Evolutionary conservation across 768 basidiomycete genomes (phyloP).

Genomic region (Lactarius hengduanensis): DNA sequence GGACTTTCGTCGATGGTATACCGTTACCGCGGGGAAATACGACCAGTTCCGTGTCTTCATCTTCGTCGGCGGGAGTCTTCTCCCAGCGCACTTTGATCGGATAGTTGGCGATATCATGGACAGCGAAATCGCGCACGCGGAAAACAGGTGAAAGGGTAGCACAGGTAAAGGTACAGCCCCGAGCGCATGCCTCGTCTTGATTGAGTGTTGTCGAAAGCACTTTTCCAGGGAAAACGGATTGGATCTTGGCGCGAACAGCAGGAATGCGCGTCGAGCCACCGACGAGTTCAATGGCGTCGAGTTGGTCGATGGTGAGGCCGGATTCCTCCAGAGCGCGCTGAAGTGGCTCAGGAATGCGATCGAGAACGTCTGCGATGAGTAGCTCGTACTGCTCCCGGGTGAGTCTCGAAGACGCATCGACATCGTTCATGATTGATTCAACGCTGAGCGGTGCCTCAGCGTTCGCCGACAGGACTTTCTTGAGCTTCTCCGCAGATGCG

Average conservation of each 20-base stretch:
- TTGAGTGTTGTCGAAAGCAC: conserved; percentile 89
- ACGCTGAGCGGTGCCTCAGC: conserved; percentile 84
- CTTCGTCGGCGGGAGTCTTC: conserved; percentile 65
- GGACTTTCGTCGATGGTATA: conserved; percentile 91
- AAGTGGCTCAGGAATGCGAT: conserved; percentile 73
- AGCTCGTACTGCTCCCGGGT: conserved; percentile 79
- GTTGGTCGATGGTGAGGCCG: conserved; percentile 76
- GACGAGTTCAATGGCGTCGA: conserved; percentile 89
- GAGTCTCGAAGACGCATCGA: conserved; percentile 87
- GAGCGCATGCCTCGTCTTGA: conserved; percentile 95
- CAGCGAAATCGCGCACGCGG: conserved; percentile 93
- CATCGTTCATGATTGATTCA: conserved; percentile 94
- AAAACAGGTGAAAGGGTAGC: conserved; percentile 97
- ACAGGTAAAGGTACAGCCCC: conserved; percentile 95
- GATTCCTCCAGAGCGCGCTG: conserved; percentile 77
- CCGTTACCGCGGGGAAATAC: conserved; percentile 86
- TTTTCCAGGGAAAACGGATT: conserved; percentile 79
- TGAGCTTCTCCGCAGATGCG: conserved; percentile 88
- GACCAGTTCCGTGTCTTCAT: conserved; percentile 87
- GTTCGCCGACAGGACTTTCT: conserved; percentile 96
- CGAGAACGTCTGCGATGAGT: conserved; percentile 73
- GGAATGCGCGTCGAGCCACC: conserved; percentile 94
- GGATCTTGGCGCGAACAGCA: conserved; percentile 85
- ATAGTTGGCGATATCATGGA: conserved; percentile 83
- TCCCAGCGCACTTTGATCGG: conserved; percentile 92